phyloP scores from a whole-genome alignment of 2,329 filamentous ascomycete species.

The Phialophora chinensis region DNA sequence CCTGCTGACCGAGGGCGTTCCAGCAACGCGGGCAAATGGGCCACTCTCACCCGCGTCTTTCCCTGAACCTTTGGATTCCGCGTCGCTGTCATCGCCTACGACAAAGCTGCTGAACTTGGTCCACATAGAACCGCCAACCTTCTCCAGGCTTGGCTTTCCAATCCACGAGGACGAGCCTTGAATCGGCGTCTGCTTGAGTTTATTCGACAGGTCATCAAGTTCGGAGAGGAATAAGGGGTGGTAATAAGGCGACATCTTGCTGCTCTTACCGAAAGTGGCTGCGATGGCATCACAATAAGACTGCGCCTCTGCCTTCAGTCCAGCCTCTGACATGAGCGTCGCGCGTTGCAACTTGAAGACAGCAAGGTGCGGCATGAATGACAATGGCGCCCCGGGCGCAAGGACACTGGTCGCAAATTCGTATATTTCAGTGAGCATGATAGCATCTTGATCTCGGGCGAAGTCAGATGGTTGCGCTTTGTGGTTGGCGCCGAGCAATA shows the following conservation, averaged over 20 bases:
- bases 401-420: constrained; percentile 84
- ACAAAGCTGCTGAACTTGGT: constrained; percentile 97
- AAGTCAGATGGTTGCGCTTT: constrained; percentile 72
- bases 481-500: constrained; percentile 85
- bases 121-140: constrained; percentile 88
- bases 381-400: constrained; percentile 54
- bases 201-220: constrained; percentile 81
- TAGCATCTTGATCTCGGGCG: constrained; percentile 78
- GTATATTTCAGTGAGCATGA: constrained; percentile 95
- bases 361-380: constrained; percentile 78
- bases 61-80: constrained; percentile 62
- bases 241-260: constrained; percentile 85
- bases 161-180: constrained; percentile 87
- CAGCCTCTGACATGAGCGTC: constrained; percentile 80
- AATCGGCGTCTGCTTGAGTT: constrained; percentile 83
- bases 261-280: constrained; percentile 76
- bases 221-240: constrained; percentile 73
- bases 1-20: constrained; percentile 75
- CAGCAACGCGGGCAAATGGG: constrained; percentile 80
- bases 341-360: constrained; percentile 93
- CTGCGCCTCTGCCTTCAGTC: constrained; percentile 79
- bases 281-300: constrained; percentile 89
- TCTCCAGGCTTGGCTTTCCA: constrained; percentile 92
- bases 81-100: constrained; percentile 81
- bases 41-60: constrained; percentile 69